A percentile compares a stretch with the other conserved stretches of the same genome.
Evolutionary conservation across 371 early-diverging fungal genomes (phyloP).

Genomic region (Rhizopus delemar): DNA sequence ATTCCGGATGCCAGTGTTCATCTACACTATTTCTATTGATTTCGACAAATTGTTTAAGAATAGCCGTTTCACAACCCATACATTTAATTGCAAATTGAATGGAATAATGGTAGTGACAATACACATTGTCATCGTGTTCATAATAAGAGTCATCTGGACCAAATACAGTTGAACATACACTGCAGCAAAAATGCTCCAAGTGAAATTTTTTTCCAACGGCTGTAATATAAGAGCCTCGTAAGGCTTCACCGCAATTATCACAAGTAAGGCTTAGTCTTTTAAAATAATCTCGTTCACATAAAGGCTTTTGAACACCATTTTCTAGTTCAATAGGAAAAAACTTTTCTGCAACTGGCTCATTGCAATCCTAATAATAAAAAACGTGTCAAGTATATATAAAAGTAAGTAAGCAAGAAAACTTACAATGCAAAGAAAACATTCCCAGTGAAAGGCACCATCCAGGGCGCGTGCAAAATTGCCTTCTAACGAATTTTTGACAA

Average conservation of each 20-base stretch:
- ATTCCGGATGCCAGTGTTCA: constrained; percentile 97
- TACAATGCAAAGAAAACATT: constrained; percentile 94
- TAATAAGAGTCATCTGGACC: constrained; percentile 95
- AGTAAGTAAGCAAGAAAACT: constrained; percentile 5
- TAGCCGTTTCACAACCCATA: constrained; percentile 91
- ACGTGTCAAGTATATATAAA: constrained; percentile 4
- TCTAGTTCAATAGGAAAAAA: constrained; percentile 78
- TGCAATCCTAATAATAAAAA: constrained; percentile 71
- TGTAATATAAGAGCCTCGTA: constrained; percentile 90
- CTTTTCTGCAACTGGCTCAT: constrained; percentile 82
- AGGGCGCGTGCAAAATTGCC: constrained; percentile 92
- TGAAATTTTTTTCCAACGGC: constrained; percentile 93
- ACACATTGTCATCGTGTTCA: constrained; percentile 88
- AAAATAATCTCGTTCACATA: constrained; percentile 90
- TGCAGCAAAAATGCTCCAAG: constrained; percentile 94
- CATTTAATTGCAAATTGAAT: constrained; percentile 84
- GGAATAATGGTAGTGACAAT: constrained; percentile 94
- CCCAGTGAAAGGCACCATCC: constrained; percentile 84
- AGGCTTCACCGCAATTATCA: constrained; percentile 84
- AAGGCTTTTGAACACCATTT: constrained; percentile 62
- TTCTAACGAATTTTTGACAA: constrained; percentile 41
- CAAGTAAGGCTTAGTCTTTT: constrained; percentile 83
- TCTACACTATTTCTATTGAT: constrained; percentile 78
- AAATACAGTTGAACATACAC: constrained; percentile 91
- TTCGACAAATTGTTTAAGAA: constrained; percentile 94